Base-by-base conservation (phyloP, 331 rosid species). In the Pyracantha coccinea region DNA sequence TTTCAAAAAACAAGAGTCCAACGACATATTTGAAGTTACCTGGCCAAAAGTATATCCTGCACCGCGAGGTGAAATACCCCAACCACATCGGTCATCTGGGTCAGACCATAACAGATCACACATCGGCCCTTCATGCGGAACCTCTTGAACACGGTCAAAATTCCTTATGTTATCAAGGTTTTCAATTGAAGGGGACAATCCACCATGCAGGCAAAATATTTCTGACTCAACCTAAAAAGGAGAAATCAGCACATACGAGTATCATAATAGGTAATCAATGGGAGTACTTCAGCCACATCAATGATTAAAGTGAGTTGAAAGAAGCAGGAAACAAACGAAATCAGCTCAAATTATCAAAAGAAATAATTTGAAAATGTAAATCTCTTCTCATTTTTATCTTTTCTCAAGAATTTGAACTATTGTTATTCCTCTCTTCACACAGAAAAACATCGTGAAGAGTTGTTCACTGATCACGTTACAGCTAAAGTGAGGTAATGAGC, bases 1-100 rank as follows among this genome's bases (percentile, higher is more conserved):
- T 19, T n/a, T 29, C 13, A 27, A 25, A 17, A 23, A 12, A 16
- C 10, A 38, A 25, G 57, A 16, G 10, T 24, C 5, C 52, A 10
- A 6, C 13, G 69, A 15, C 23, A 61, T 69, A 29, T 27, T 15
- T 29, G 23, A 52, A 72, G 64, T 77, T 83, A 96, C 99, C 97
- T 92, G 97, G 75, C 99, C 99, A 87, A 96, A 96, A 63, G 99
- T 96, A 83, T 92, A 96, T 44, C 99, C 98, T 68, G 99, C 99
- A 68, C 99, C 99, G 9, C 98, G 98, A 70, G 99, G 99, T 71
- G 99, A 96, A 84, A 96, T 96, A 65, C 99, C 99, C 99, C 99
- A 96, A 69, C 99, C 99, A 74, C 99, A 96, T 67, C 99, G 89
- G 74, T 96, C 99, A 81, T 96, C 99, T 68, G 99, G 99, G 78